Evolutionary conservation across 495 filamentous ascomycete species (phyloP), one percentile per base, ranked within the genome.

Genomic region (Delitschia confertaspora): DNA sequence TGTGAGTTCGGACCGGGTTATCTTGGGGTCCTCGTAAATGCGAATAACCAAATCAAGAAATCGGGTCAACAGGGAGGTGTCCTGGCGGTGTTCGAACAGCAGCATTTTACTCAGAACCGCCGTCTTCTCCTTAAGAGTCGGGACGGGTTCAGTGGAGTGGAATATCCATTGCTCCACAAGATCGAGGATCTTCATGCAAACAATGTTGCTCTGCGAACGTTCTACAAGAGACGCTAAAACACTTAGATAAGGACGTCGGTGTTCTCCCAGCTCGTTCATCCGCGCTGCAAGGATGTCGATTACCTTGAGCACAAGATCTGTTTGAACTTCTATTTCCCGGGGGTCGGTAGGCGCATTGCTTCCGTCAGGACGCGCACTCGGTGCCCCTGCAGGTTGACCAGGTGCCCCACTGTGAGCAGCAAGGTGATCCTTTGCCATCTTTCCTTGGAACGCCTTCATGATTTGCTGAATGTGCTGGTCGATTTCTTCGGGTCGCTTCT

Each of bases 101-200:
- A 95, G 66, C 93, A 99, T 99, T 64, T 99, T 99, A 55, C 87
- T 84, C 13, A 99, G 60, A 0, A 99, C 89, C 1, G 93, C 93
- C 1, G 86, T 94, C 66, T 96, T 96, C 64, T 99, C 93, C 59
- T 99, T 99, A 3, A 96, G 67, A 0, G 89, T 95, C 2, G 93
- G 93, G 75, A 88, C 94, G 3, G 85, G 83, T 44, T 94, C 88
- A 22, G 82, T 85, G 1, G 85, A 88, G 39, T 85, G 74, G 72
- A 99, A 96, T 9, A 96, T 82, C 93, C 93, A 99, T 3, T 68
- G 69, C 56, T 94, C 87, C n/a, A 95, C 88, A 74, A 96, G 89
- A 18, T 82, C 76, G 6, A 99, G 66, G 31, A 99, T 86, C 66
- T 93, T 93, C 51, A 79, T 77, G 62, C 93, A 96, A 6, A 99